These are phyloP conservation scores for Otatea glauca DNA, from an alignment of 176 grass and related monocot species.

Conservation along the genomic window DNA sequence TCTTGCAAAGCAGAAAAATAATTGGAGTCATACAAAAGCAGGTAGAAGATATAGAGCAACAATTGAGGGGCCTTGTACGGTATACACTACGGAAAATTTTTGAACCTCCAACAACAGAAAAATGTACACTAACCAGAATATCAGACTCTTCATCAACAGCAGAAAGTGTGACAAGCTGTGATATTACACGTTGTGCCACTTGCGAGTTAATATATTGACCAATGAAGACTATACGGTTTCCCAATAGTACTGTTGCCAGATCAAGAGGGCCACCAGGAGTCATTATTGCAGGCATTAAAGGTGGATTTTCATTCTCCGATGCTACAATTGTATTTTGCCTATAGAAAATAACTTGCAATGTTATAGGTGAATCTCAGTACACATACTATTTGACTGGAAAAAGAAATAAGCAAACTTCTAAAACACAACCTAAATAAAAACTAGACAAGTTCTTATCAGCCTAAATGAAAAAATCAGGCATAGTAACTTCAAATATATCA, in stretches of 20 bases:
- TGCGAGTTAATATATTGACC: conserved; percentile 85
- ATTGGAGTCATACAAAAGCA: conserved; percentile 33
- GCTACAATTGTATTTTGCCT: conserved; percentile 61
- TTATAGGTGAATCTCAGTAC: background rate
- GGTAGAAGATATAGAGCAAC: background rate
- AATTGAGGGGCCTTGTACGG: background rate
- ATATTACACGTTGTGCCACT: conserved; percentile 94
- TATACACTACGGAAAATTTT: conserved; percentile 17
- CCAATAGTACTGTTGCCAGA: conserved; percentile 72
- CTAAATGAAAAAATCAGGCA: background rate
- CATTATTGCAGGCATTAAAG: conserved; percentile 82
- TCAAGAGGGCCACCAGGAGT: conserved; percentile 79
- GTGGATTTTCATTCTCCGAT: conserved; percentile 74
- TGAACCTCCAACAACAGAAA: conserved; percentile 16
- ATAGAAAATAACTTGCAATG: conserved; percentile 25
- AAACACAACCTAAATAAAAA: background rate
- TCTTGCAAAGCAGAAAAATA: conserved; percentile 55
- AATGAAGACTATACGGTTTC: conserved; percentile 92
- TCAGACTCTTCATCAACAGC: conserved; percentile 80
- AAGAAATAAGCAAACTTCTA: conserved; percentile 24
- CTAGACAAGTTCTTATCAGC: too few relatives aligned
- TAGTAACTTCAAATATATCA: conserved; percentile 38
- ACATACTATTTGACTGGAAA: conserved; percentile 4
- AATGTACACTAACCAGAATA: conserved; percentile 77
- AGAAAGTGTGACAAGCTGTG: conserved; percentile 88